Conservation (phyloP, 345 rosid genomes). For the Hibiscus syriacus region DNA sequence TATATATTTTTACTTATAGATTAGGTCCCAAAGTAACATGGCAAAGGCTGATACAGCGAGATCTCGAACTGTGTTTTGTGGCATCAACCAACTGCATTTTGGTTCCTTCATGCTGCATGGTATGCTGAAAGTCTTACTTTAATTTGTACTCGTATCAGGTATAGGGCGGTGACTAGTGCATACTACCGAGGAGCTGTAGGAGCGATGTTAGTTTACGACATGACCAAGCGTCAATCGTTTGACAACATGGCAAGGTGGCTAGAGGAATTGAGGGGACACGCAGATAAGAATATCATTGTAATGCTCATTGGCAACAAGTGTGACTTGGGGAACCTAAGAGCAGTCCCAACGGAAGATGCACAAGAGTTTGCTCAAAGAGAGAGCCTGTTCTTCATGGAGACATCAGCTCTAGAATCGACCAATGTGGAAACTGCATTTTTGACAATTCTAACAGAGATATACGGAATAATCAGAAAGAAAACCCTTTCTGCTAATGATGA, state of each 20-base stretch:
- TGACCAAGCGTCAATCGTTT: too few relatives aligned
- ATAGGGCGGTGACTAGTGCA: slow-evolving; percentile 71
- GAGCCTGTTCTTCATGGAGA: slow-evolving; percentile 63
- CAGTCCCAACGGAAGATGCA: too few relatives aligned
- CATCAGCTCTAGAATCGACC: too few relatives aligned
- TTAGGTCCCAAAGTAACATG: background rate
- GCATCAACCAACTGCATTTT: background rate
- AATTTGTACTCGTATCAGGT: slow-evolving; percentile 25
- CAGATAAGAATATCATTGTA: too few relatives aligned
- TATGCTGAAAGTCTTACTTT: background rate
- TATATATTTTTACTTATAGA: background rate
- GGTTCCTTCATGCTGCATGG: background rate
- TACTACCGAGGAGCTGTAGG: slow-evolving; percentile 68
- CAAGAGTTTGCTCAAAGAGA: too few relatives aligned
- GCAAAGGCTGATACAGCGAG: background rate
- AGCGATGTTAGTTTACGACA: slow-evolving; percentile 56
- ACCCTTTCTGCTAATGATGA: slow-evolving; percentile 44
- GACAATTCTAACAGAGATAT: slow-evolving; percentile 51
- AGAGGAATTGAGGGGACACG: too few relatives aligned
- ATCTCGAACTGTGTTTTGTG: background rate
- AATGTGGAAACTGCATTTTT: slow-evolving; percentile 62
- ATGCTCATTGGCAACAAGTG: too few relatives aligned
- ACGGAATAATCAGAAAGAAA: slow-evolving; percentile 57
- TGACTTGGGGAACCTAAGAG: too few relatives aligned
- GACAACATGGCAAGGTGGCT: too few relatives aligned